Conservation (phyloP, 2,329 filamentous ascomycete species). For the Aspergillus ibericus region DNA sequence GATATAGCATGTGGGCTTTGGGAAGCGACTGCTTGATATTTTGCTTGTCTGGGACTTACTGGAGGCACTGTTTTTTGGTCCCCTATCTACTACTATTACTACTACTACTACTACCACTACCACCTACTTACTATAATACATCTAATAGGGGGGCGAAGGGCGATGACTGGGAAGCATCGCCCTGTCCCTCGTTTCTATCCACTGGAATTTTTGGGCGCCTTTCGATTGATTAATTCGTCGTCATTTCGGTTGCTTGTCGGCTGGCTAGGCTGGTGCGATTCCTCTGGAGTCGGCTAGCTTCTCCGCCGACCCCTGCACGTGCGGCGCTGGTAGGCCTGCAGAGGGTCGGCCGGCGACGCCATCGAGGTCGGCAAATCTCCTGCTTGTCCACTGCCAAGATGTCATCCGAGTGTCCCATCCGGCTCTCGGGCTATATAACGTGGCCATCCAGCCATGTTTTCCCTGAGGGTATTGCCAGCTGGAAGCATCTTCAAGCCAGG, state of each 20-base stretch:
- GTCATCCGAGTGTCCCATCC: neutral
- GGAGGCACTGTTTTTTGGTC: conserved; percentile 17
- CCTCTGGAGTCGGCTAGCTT: neutral
- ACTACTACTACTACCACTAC: conserved; percentile 11
- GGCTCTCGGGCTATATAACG: neutral
- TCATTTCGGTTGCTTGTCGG: neutral
- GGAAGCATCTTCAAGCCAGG: neutral
- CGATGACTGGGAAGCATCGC: neutral
- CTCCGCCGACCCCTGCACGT: neutral
- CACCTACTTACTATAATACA: conserved; percentile 14
- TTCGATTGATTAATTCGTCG: neutral
- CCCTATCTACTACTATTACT: conserved; percentile 22
- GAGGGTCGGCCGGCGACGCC: neutral
- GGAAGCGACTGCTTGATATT: conserved; percentile 24
- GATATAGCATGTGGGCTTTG: conserved; percentile 30
- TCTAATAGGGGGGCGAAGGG: conserved; percentile 15
- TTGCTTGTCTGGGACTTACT: conserved; percentile 24
- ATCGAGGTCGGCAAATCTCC: neutral
- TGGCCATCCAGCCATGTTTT: neutral
- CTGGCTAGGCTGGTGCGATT: neutral
- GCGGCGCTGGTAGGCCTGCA: neutral
- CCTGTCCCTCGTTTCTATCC: neutral
- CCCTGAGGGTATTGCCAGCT: neutral
- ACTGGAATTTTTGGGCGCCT: neutral
- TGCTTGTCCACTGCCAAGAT: neutral